Percentiles rank a stretch among this genome's conserved stretches.
Conservation (phyloP, 805 yeast genomes). For the Metschnikowia orientalis region DNA sequence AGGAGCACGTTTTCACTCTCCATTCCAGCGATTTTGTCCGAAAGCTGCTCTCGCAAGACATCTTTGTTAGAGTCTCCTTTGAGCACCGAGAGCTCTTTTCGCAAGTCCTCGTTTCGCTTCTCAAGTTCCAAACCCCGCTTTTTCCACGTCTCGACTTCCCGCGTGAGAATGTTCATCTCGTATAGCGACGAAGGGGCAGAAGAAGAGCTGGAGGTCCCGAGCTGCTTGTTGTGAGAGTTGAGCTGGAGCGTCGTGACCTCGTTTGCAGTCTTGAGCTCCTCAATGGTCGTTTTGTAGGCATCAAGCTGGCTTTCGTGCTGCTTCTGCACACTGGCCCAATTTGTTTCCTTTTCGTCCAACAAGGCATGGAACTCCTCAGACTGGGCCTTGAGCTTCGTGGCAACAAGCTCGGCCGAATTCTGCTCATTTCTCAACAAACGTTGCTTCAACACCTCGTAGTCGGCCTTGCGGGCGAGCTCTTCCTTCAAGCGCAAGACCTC, state of each 20-base stretch:
- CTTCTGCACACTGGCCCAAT: conserved; percentile 59
- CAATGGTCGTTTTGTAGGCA: conserved; percentile 50
- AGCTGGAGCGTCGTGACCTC: conserved; percentile 63
- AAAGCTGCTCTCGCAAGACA: conserved; percentile 36
- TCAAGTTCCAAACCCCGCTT: conserved; percentile 67
- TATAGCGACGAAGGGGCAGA: conserved; percentile 39
- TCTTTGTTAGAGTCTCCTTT: conserved; percentile 45
- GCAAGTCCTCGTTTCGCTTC: conserved; percentile 69
- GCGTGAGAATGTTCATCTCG: conserved; percentile 61
- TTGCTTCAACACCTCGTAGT: conserved; percentile 70
- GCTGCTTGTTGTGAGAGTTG: conserved; percentile 42
- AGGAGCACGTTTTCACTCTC: conserved; percentile 67
- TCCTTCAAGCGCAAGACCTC: conserved; percentile 52
- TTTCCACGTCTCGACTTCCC: conserved; percentile 72
- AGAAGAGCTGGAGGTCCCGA: conserved; percentile 27
- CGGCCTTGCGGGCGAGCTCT: conserved; percentile 60
- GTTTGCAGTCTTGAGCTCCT: conserved; percentile 59
- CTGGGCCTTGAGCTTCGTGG: conserved; percentile 57
- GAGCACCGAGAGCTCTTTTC: conserved; percentile 56
- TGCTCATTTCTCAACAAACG: conserved; percentile 59
- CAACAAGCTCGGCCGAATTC: conserved; percentile 51
- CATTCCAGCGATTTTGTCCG: conserved; percentile 47
- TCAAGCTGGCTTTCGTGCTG: conserved; percentile 49
- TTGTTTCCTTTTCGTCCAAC: conserved; percentile 67
- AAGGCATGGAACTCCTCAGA: conserved; percentile 67